Base-by-base conservation (phyloP, 2,329 filamentous ascomycete genomes). In the Atkinsonella texensis region DNA sequence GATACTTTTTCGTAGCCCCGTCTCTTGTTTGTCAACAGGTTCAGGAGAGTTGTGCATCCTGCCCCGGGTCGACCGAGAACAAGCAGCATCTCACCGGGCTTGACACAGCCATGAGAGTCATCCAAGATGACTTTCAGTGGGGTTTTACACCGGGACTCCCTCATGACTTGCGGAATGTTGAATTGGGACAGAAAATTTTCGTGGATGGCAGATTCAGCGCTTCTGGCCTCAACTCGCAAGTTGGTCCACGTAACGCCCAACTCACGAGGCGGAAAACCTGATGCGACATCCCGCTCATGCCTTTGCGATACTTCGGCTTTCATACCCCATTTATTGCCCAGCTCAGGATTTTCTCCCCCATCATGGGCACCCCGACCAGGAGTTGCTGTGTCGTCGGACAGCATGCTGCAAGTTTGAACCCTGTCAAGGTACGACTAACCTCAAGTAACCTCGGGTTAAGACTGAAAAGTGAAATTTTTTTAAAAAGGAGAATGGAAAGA, bases 41-140 rank as follows among this genome's bases (percentile, higher is more conserved):
- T 88, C 45, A 89, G 70, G 15, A 89, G 71, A 0, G 84, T 85
- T 0, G 84, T 86, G 62, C 85, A 89, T 35, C 84, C 84, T 2
- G 81, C 74, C 0, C 83, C 84, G 0, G 84, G 84, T 1, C 83
- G 74, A 3, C 84, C 84, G 0, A 87, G 70, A 0, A 87, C 83
- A 0, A 87, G 68, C 1, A 86, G 66, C 84, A 87, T 85, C 65
- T 87, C 83, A 18, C 83, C 85, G 0, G 84, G 83, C 62, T 83
- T 82, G 48, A 88, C 79, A 57, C 81, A 85, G 11, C 84, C 84
- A 61, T 82, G 77, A 52, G 76, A 79, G 58, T 79, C 73, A 50
- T 84, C 75, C 20, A 89, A 66, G 45, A 89, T 82, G 0, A 81
- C 83, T 55, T 77, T 78, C 18, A 84, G 65, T 0, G 83, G 79